Conservation (phyloP, 805 yeast species). For the Soucietia sequanensis region DNA sequence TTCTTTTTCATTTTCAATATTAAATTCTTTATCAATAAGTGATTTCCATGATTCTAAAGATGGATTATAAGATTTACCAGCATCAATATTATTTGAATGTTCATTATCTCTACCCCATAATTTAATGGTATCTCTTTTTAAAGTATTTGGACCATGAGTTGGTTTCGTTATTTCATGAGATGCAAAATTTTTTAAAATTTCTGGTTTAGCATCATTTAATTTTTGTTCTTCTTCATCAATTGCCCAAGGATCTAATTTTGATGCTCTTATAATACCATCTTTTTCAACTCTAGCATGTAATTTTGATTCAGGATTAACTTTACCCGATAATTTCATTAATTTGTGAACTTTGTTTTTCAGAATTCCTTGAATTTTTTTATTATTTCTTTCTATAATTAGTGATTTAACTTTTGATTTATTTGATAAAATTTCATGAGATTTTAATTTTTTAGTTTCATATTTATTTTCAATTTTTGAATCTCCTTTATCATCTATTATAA, state of each 20-base stretch:
- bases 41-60: slow-evolving; percentile 77
- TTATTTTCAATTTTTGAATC: slow-evolving; percentile 30
- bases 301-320: slow-evolving; percentile 53
- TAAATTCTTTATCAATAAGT: slow-evolving; percentile 65
- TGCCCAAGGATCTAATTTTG: slow-evolving; percentile 70
- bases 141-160: slow-evolving; percentile 51
- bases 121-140: slow-evolving; percentile 49
- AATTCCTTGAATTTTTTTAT: slow-evolving; percentile 57
- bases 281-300: slow-evolving; percentile 53
- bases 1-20: slow-evolving; percentile 64
- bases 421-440: slow-evolving; percentile 64
- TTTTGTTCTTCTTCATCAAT: slow-evolving; percentile 24
- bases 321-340: slow-evolving; percentile 76
- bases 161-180: slow-evolving; percentile 41
- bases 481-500: slow-evolving; percentile 42
- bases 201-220: slow-evolving; percentile 14
- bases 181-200: slow-evolving; percentile 14
- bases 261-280: slow-evolving; percentile 58
- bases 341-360: slow-evolving; percentile 59
- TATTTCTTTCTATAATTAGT: slow-evolving; percentile 38
- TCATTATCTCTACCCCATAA: slow-evolving; percentile 45
- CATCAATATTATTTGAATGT: slow-evolving; percentile 52
- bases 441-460: slow-evolving; percentile 42
- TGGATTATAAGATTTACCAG: slow-evolving; percentile 93
- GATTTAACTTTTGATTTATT: slow-evolving; percentile 79